Evolutionary conservation across 441 rosid genomes (phyloP), one percentile per base, ranked within the genome.

Genomic region (Corymbia calophylla): DNA sequence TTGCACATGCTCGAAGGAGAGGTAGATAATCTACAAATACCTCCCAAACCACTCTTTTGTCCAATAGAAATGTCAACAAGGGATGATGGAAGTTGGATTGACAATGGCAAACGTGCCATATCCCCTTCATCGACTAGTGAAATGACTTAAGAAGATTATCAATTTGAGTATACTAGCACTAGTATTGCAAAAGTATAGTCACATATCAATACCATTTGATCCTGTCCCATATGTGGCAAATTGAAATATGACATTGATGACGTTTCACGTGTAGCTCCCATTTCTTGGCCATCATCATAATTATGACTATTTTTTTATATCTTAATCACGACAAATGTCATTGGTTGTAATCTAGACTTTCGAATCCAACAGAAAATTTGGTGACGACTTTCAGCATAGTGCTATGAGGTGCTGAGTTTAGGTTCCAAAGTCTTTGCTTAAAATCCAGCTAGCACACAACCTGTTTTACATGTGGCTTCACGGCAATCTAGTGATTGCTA

Each of bases 341-440:
- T 64, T 14, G 35, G 70, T 64, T 64, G n/a, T 64, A 64, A n/a
- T 14, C 2, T n/a, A 35, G 70, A 64, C 10, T 64, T n/a, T n/a
- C 0, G 0, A 4, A n/a, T 0, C 70, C 70, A 64, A n/a, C 0
- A n/a, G 3, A 64, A 64, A 64, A 29, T 64, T 17, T 64, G 15
- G 10, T n/a, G 70, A 64, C 1, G 7, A 31, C 39, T 31, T 66
- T 66, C 0, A 4, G 23, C 39, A n/a, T 64, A 16, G 35, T 64
- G 19, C 68, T 13, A 29, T 62, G 68, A 29, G 32, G 4, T 29
- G 68, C n/a, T 15, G 8, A 13, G 17, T 62, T 62, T 13, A 0
- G 2, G 16, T 13, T 62, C 0, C 1, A 0, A 62, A 29, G 66
- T 3, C 9, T 6, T 18, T 54, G 25, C 58, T 19, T 55, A 55